phyloP scores from a whole-genome alignment of 2,329 filamentous ascomycete genomes.

The Curvularia spicifera region DNA sequence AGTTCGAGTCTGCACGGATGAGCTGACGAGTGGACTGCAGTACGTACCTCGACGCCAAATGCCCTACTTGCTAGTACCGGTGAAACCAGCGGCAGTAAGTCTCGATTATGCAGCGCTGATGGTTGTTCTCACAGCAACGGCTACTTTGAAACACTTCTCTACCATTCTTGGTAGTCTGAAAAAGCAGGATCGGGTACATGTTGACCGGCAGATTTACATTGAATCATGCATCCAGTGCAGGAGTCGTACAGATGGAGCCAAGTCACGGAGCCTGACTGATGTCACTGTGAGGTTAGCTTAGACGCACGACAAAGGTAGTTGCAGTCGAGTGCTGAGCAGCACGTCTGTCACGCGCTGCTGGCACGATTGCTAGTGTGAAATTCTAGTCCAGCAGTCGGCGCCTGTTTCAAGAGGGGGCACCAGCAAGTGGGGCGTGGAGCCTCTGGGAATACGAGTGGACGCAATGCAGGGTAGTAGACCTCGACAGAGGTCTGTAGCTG shows the following conservation, averaged over 20 bases:
- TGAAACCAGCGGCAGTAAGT: background rate
- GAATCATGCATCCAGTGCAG: constrained; percentile 3
- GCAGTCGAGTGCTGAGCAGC: background rate
- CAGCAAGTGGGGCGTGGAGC: constrained; percentile 4
- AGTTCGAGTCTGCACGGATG: background rate
- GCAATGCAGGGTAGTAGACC: constrained; percentile 13
- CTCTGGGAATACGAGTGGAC: constrained; percentile 2
- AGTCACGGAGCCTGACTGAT: constrained; percentile 1
- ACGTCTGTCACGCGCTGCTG: constrained; percentile 8
- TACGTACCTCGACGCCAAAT: background rate
- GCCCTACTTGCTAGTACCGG: background rate
- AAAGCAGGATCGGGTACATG: background rate
- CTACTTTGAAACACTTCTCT: background rate
- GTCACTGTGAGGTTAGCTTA: constrained; percentile 4
- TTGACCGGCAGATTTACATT: background rate
- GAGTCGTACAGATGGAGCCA: constrained; percentile 4
- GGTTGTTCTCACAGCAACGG: background rate
- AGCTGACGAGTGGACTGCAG: background rate
- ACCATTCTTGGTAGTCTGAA: background rate
- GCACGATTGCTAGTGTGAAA: constrained; percentile 3
- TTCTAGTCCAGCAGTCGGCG: background rate
- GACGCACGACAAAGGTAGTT: constrained; percentile 8
- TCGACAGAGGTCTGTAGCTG: constrained; percentile 6
- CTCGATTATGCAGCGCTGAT: background rate
- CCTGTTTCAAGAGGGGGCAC: constrained; percentile 9